phyloP scores from a whole-genome alignment of 768 basidiomycete genomes.

The Amanita fuliginea region DNA sequence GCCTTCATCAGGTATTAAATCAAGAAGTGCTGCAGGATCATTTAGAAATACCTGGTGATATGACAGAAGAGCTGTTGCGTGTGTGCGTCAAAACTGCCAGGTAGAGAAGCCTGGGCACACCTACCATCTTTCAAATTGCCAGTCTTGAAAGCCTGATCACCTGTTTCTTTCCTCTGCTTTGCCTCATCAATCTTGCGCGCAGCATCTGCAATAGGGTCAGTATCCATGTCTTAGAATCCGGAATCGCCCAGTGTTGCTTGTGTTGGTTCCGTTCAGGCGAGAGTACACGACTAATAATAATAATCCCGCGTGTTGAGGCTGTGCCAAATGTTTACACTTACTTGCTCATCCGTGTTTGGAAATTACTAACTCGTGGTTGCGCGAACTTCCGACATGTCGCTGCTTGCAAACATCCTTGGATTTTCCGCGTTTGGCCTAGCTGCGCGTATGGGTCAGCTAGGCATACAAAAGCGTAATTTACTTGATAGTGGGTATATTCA shows the following conservation, averaged over 20 bases:
- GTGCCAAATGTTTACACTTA: slow-evolving; percentile 21
- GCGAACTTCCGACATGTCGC: slow-evolving; percentile 34
- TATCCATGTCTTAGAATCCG: not conserved
- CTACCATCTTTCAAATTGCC: slow-evolving; percentile 52
- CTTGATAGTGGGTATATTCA: slow-evolving; percentile 55
- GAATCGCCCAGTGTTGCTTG: not conserved
- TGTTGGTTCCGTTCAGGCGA: not conserved
- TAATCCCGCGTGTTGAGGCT: slow-evolving; percentile 22
- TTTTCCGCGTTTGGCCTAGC: slow-evolving; percentile 79
- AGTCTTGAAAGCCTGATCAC: slow-evolving; percentile 57
- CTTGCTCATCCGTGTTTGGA: slow-evolving; percentile 13
- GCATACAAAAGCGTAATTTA: slow-evolving; percentile 71
- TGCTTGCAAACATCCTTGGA: slow-evolving; percentile 61
- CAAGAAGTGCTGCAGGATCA: not conserved
- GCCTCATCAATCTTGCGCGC: slow-evolving; percentile 47
- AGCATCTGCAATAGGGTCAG: slow-evolving; percentile 13
- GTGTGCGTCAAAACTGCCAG: slow-evolving; percentile 1
- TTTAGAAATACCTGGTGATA: slow-evolving; percentile 54
- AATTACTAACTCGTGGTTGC: no score
- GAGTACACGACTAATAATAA: not conserved
- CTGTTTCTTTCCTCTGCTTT: slow-evolving; percentile 55
- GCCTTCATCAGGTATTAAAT: slow-evolving; percentile 27
- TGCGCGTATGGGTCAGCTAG: slow-evolving; percentile 77
- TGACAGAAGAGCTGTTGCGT: slow-evolving; percentile 42
- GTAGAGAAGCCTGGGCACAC: slow-evolving; percentile 9